Conservation (phyloP, 345 rosid species). For the Reutealis trisperma region DNA sequence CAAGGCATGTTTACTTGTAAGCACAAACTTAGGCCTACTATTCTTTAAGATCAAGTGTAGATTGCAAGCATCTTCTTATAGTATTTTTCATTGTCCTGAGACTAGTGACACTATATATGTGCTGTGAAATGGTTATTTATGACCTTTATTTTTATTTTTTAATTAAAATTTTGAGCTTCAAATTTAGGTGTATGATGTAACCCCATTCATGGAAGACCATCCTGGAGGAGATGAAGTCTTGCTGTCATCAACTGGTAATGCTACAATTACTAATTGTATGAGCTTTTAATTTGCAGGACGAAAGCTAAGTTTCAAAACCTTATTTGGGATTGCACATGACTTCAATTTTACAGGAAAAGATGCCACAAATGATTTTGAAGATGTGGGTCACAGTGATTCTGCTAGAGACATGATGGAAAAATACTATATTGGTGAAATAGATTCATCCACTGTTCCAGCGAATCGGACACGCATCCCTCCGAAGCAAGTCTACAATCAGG, state of each 20-base stretch:
- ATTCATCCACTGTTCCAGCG: slow-evolving; percentile 53
- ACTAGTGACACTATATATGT: neutral
- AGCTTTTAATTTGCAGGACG: no score
- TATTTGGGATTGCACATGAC: neutral
- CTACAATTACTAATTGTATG: neutral
- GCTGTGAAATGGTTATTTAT: neutral
- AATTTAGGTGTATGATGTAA: slow-evolving; percentile 87
- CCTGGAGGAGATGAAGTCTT: slow-evolving; percentile 98
- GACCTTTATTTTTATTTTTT: neutral
- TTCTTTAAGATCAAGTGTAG: no score
- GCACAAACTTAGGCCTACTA: neutral
- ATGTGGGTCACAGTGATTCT: slow-evolving; percentile 89
- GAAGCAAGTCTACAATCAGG: slow-evolving; percentile 47
- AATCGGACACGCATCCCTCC: slow-evolving; percentile 60
- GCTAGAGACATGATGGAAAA: slow-evolving; percentile 81
- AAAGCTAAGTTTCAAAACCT: neutral
- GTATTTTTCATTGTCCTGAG: neutral
- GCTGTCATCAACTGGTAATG: slow-evolving; percentile 81
- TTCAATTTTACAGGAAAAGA: slow-evolving; percentile 59
- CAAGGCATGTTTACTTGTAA: neutral
- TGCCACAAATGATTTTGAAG: slow-evolving; percentile 92
- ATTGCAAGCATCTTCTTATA: no score
- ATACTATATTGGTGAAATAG: slow-evolving; percentile 76
- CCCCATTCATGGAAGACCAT: slow-evolving; percentile 97
- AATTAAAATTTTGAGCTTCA: neutral